Percentiles rank a stretch among this genome's conserved stretches.
Conservation (phyloP, 1,139 yeast genomes). For the Arxiozyma bovina region DNA sequence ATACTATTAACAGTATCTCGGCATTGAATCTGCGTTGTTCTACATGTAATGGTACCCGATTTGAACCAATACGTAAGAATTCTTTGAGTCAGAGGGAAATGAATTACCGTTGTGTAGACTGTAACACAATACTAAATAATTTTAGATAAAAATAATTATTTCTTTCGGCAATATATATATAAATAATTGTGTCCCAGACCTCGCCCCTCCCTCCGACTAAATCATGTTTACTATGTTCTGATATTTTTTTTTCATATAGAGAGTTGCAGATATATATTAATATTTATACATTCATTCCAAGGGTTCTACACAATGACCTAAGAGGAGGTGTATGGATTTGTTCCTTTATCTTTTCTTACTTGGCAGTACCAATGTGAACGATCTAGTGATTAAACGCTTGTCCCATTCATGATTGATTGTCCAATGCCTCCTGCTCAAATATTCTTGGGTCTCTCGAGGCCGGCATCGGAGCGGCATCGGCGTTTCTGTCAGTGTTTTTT, state of each 20-base stretch:
- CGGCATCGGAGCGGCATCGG: not conserved
- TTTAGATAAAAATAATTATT: slow-evolving; percentile 11
- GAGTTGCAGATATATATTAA: no score
- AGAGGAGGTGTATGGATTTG: no score
- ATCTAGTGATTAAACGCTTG: not conserved
- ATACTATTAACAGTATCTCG: slow-evolving; percentile 3
- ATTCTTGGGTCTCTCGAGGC: not conserved
- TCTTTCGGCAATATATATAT: not conserved
- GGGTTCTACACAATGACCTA: no score
- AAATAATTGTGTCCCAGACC: not conserved
- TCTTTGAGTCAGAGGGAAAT: slow-evolving; percentile 9
- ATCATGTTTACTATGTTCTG: no score
- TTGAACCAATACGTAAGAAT: slow-evolving; percentile 14
- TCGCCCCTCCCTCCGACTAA: no score
- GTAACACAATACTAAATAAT: slow-evolving; percentile 20
- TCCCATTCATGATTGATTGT: no score
- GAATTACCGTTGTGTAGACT: slow-evolving; percentile 19
- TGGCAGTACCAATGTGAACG: not conserved
- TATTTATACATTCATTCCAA: no score
- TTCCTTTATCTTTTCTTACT: not conserved
- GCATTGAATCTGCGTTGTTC: slow-evolving; percentile 22
- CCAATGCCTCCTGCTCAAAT: no score
- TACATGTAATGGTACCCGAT: slow-evolving; percentile 33
- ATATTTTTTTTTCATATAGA: no score
- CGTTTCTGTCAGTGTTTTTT: not conserved